These are phyloP conservation scores for Blastobotrys capitulatus DNA, from an alignment of 1,139 yeast genomes.

Conservation along the genomic window DNA sequence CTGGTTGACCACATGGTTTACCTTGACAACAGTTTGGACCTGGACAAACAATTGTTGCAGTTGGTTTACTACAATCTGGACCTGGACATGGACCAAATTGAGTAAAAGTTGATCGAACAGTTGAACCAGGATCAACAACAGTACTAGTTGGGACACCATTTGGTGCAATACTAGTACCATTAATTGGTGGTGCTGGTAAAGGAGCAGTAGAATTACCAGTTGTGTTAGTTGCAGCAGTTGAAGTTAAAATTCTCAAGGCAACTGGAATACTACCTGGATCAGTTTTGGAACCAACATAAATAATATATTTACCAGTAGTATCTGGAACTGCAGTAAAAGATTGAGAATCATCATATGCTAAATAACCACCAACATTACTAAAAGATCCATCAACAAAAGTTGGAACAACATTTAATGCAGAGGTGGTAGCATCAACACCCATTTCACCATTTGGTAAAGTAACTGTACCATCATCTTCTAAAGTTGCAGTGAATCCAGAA, in stretches of 20 bases:
- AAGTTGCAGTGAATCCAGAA: conserved; percentile 4
- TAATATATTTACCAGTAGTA: conserved; percentile 13
- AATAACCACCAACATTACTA: conserved; percentile 10
- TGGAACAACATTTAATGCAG: neutral
- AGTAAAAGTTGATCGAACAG: neutral
- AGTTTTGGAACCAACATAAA: conserved; percentile 14
- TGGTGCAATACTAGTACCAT: neutral
- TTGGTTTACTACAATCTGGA: conserved; percentile 1
- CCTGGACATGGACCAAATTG: neutral
- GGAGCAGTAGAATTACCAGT: neutral
- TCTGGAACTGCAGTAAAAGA: conserved; percentile 16
- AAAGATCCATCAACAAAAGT: conserved; percentile 3
- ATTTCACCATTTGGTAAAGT: neutral
- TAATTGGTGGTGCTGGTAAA: neutral
- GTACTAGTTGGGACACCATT: neutral
- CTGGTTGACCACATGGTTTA: neutral
- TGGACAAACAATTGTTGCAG: neutral
- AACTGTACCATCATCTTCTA: conserved; percentile 2
- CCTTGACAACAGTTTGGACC: neutral
- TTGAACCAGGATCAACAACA: neutral
- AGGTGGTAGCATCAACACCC: neutral
- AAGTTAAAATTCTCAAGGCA: conserved; percentile 9
- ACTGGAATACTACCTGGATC: conserved; percentile 16
- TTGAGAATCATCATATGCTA: conserved; percentile 15
- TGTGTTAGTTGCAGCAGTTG: neutral